Evolutionary conservation across 164 flowering plant genomes (phyloP).

Genomic region (Liquidambar formosana): DNA sequence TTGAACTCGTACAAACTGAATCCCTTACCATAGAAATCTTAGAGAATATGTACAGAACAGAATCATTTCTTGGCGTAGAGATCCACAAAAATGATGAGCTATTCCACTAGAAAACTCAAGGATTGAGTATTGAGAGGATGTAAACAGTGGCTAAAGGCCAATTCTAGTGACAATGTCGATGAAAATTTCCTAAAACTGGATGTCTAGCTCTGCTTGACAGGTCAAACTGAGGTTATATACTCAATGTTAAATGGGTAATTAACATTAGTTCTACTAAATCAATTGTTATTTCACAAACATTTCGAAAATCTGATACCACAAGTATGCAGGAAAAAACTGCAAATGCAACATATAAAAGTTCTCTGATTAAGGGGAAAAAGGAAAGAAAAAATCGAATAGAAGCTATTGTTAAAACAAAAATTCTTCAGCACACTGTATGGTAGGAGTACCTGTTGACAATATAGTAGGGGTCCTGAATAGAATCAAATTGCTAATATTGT

Average conservation of each 20-base stretch:
- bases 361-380: too few relatives aligned
- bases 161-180: neutral
- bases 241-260: neutral
- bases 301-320: neutral
- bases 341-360: neutral
- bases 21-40: neutral
- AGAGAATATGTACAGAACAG: neutral
- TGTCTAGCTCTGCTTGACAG: neutral
- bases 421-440: too few relatives aligned
- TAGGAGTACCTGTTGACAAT: neutral
- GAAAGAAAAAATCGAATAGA: too few relatives aligned
- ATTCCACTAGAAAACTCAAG: neutral
- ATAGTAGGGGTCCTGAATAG: neutral
- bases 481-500: neutral
- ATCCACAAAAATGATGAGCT: neutral
- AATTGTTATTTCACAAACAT: neutral
- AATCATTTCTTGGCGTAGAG: neutral
- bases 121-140: neutral
- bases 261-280: neutral
- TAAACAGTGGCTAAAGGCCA: neutral
- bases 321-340: too few relatives aligned
- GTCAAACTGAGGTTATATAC: too few relatives aligned
- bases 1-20: neutral
- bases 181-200: neutral
- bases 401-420: too few relatives aligned